Conservation (phyloP, 495 filamentous ascomycete genomes). For the Penicillium lividum region DNA sequence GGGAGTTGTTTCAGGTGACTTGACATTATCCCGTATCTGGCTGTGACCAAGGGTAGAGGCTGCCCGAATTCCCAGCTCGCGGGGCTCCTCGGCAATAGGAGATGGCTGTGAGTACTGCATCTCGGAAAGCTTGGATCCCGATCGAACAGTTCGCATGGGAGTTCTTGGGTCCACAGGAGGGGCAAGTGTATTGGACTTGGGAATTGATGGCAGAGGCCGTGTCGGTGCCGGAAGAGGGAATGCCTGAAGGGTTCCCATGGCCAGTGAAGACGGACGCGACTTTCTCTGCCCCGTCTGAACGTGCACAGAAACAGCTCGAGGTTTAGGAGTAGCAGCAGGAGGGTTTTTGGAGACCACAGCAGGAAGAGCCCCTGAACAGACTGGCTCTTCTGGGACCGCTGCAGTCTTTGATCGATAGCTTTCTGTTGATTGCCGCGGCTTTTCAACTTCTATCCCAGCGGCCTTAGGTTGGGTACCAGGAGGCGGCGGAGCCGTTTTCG, state of each 20-base stretch:
- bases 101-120: constrained; percentile 18
- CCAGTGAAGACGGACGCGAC: constrained; percentile 29
- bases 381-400: constrained; percentile 3
- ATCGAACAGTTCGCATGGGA: constrained; percentile 8
- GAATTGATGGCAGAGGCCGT: constrained; percentile 37
- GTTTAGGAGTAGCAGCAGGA: background rate
- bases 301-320: constrained; percentile 8
- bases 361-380: constrained; percentile 12
- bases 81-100: constrained; percentile 21
- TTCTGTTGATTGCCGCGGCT: constrained; percentile 1
- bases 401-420: background rate
- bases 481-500: constrained; percentile 13
- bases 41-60: constrained; percentile 17
- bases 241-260: constrained; percentile 35
- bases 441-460: background rate
- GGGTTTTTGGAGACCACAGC: background rate
- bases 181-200: constrained; percentile 17
- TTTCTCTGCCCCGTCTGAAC: constrained; percentile 16
- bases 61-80: constrained; percentile 9
- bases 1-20: constrained; percentile 12
- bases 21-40: constrained; percentile 15
- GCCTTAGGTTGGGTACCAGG: background rate
- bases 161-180: constrained; percentile 11
- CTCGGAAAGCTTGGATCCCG: constrained; percentile 5
- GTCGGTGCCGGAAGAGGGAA: constrained; percentile 45